Percentiles rank a stretch among this genome's conserved stretches.
These are phyloP conservation scores for Ormosia emarginata DNA, from an alignment of 306 rosid genomes.

Conservation along the genomic window DNA sequence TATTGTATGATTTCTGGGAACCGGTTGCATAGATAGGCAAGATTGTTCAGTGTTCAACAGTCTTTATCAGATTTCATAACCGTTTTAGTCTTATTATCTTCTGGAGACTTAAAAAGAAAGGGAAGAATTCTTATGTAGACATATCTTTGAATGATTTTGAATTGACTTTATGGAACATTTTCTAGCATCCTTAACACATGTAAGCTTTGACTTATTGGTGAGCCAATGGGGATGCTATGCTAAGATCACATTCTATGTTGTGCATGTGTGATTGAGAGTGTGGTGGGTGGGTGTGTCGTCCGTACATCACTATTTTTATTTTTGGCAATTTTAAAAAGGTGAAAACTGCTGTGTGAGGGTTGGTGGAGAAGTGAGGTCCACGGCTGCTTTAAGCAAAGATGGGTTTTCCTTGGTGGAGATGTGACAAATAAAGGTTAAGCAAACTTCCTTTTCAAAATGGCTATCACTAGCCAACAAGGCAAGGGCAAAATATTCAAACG, in stretches of 20 bases:
- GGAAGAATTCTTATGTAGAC: not conserved
- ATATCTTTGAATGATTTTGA: not conserved
- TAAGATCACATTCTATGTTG: not conserved
- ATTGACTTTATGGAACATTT: not conserved
- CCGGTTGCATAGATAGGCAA: not conserved
- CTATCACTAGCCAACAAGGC: not conserved
- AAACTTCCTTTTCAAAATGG: conserved; percentile 6
- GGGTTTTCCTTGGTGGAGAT: conserved; percentile 48
- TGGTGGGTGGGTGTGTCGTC: conserved; percentile 2
- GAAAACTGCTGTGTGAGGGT: conserved; percentile 11
- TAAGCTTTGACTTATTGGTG: not conserved
- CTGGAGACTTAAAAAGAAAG: not conserved
- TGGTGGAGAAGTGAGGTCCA: conserved; percentile 54
- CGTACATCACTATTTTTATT: not conserved
- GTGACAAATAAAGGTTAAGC: conserved; percentile 25
- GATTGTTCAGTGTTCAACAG: not conserved
- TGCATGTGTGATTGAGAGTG: not conserved
- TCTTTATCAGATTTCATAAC: not conserved
- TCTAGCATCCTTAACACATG: not conserved
- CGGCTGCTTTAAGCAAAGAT: conserved; percentile 21
- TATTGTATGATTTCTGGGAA: not conserved
- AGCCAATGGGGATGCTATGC: conserved; percentile 11
- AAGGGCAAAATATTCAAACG: conserved; percentile 18
- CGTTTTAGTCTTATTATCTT: not conserved
- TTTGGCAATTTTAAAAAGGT: not conserved